Percentiles rank a stretch among this genome's conserved stretches.
These are phyloP conservation scores for Candida ipomoeae DNA, from an alignment of 805 yeast species.

Conservation along the genomic window DNA sequence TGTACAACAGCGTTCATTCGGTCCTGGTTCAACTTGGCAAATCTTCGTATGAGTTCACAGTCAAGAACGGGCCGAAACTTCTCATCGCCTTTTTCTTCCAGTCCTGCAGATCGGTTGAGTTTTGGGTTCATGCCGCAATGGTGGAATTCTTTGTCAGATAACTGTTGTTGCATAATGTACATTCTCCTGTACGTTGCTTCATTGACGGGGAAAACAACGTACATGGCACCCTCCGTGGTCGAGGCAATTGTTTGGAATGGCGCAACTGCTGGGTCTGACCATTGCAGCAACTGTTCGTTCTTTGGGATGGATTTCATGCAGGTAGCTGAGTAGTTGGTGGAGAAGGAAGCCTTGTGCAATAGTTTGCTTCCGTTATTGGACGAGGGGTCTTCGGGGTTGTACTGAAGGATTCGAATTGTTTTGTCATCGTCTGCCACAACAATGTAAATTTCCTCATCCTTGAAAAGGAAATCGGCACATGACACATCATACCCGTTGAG, in stretches of 20 bases:
- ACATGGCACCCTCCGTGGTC: constrained; percentile 75
- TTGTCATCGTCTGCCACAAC: constrained; percentile 66
- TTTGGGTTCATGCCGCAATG: constrained; percentile 78
- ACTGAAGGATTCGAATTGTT: constrained; percentile 68
- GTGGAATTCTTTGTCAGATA: constrained; percentile 71
- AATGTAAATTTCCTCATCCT: constrained; percentile 64
- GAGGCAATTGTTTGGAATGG: constrained; percentile 66
- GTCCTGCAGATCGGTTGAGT: constrained; percentile 51
- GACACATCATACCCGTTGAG: constrained; percentile 56
- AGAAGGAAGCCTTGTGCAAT: constrained; percentile 65
- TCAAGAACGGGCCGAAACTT: constrained; percentile 64
- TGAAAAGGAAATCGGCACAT: constrained; percentile 71
- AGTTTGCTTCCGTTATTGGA: constrained; percentile 78
- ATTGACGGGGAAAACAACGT: constrained; percentile 65
- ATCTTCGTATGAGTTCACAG: constrained; percentile 51
- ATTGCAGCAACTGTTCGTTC: constrained; percentile 29
- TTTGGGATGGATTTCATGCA: constrained; percentile 47
- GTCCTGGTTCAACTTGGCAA: constrained; percentile 53
- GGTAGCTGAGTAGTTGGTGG: constrained; percentile 58
- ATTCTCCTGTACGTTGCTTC: constrained; percentile 77
- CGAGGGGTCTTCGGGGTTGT: constrained; percentile 87
- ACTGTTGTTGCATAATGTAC: constrained; percentile 82
- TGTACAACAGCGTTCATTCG: constrained; percentile 50
- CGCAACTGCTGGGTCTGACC: constrained; percentile 24
- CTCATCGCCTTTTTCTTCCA: constrained; percentile 30